phyloP scores from a whole-genome alignment of 1,139 yeast genomes.

The Hansenula sp. region DNA sequence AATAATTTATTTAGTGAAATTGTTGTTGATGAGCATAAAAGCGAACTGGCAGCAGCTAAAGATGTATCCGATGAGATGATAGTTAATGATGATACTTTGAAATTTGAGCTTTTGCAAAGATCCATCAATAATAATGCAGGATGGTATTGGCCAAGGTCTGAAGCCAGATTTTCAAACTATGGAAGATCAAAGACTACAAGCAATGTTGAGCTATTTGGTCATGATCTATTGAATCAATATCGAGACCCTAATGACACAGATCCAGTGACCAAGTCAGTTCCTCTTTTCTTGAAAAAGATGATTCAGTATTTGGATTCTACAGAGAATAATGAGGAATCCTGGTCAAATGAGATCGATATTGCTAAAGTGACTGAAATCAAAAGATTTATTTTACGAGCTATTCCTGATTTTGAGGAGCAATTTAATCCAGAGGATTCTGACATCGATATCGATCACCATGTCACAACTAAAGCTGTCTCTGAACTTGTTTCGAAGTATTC shows the following conservation, averaged over 20 bases:
- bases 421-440: background rate
- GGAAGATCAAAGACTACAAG: background rate
- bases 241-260: slow-evolving; percentile 5
- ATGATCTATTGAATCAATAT: slow-evolving; percentile 16
- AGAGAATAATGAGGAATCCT: slow-evolving; percentile 6
- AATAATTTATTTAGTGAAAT: slow-evolving; percentile 8
- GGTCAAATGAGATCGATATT: slow-evolving; percentile 17
- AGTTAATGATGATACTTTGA: slow-evolving; percentile 5
- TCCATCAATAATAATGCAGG: slow-evolving; percentile 5
- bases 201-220: slow-evolving; percentile 12
- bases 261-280: slow-evolving; percentile 13
- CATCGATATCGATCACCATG: background rate
- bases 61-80: background rate
- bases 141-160: slow-evolving; percentile 22
- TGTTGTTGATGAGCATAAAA: slow-evolving; percentile 7
- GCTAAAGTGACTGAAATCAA: slow-evolving; percentile 16
- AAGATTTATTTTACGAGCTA: slow-evolving; percentile 10
- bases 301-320: slow-evolving; percentile 6
- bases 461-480: slow-evolving; percentile 7
- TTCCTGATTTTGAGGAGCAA: slow-evolving; percentile 3
- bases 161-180: slow-evolving; percentile 10
- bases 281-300: slow-evolving; percentile 12
- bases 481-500: slow-evolving; percentile 8
- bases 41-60: slow-evolving; percentile 2
- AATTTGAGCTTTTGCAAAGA: slow-evolving; percentile 8